Evolutionary conservation across 108 stramenopile genomes (phyloP).

Genomic region (Discostella stelligeroides): DNA sequence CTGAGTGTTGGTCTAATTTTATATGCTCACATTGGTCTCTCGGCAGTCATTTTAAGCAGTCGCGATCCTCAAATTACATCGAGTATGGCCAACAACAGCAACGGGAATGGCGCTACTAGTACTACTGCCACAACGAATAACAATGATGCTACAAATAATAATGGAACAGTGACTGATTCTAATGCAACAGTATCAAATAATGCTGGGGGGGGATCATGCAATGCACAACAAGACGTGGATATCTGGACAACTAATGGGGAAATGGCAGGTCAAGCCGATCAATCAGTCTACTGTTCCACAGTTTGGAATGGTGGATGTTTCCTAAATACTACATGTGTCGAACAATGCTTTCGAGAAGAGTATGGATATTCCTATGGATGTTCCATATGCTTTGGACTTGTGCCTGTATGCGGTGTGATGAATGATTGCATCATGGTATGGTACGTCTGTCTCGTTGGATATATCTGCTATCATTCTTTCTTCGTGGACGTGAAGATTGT

Average conservation of each 20-base stretch:
- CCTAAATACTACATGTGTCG: constrained; percentile 25
- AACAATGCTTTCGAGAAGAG: constrained; percentile 24
- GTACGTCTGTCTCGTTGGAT: no score
- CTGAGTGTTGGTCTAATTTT: constrained; percentile 49
- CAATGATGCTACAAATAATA: no score
- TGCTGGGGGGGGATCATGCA: constrained; percentile 14
- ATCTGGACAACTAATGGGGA: constrained; percentile 32
- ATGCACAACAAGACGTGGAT: constrained; percentile 20
- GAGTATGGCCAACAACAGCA: not conserved
- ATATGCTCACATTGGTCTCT: constrained; percentile 51
- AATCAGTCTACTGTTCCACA: constrained; percentile 37
- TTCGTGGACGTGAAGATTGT: no score
- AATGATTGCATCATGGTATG: constrained; percentile 30
- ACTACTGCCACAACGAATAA: not conserved
- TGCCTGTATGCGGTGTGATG: constrained; percentile 29
- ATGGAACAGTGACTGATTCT: no score
- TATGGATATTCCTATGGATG: constrained; percentile 38
- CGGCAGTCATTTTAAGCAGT: constrained; percentile 43
- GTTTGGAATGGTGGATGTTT: constrained; percentile 28
- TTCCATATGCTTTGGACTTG: constrained; percentile 31
- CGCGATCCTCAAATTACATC: constrained; percentile 23
- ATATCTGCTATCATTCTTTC: no score
- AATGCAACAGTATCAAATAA: not conserved
- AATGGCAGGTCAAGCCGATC: constrained; percentile 5
- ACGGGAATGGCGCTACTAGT: constrained; percentile 3